A percentile compares a stretch with the other conserved stretches of the same genome.
Evolutionary conservation across 78 protist species (phyloP).

Genomic region (Chrysochromulina tobinii): DNA sequence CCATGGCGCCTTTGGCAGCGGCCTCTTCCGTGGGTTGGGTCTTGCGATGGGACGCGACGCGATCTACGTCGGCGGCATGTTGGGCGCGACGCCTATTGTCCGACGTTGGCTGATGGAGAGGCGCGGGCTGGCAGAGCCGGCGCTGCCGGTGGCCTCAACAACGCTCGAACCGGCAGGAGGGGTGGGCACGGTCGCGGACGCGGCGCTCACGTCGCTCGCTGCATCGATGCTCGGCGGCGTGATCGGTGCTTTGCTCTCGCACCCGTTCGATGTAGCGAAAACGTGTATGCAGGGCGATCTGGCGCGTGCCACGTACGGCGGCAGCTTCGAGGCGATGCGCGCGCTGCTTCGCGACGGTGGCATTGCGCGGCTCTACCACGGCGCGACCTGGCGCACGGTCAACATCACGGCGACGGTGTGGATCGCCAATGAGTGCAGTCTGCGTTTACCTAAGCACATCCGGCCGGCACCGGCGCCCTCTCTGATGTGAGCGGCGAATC

Average conservation of each 20-base stretch:
- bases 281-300: slow-evolving; percentile 52
- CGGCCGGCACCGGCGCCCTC: too few species aligned
- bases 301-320: background rate
- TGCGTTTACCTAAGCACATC: too few species aligned
- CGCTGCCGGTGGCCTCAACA: background rate
- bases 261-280: slow-evolving; percentile 34
- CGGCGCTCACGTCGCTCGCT: background rate
- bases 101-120: background rate
- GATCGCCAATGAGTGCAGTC: background rate
- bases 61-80: slow-evolving; percentile 31
- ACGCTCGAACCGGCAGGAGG: background rate
- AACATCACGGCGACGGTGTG: slow-evolving; percentile 20
- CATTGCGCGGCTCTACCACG: background rate
- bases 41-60: background rate
- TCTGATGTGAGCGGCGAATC: too few species aligned
- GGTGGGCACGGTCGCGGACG: background rate
- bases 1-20: background rate
- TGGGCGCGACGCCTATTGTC: slow-evolving; percentile 28
- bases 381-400: background rate
- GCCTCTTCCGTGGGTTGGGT: background rate
- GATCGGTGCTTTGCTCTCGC: background rate
- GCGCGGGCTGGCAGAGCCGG: background rate
- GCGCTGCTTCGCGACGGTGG: background rate
- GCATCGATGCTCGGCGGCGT: slow-evolving; percentile 9
- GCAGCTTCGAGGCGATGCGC: background rate